Conservation (phyloP, 352 stramenopile genomes). For the Phytophthora citricola region DNA sequence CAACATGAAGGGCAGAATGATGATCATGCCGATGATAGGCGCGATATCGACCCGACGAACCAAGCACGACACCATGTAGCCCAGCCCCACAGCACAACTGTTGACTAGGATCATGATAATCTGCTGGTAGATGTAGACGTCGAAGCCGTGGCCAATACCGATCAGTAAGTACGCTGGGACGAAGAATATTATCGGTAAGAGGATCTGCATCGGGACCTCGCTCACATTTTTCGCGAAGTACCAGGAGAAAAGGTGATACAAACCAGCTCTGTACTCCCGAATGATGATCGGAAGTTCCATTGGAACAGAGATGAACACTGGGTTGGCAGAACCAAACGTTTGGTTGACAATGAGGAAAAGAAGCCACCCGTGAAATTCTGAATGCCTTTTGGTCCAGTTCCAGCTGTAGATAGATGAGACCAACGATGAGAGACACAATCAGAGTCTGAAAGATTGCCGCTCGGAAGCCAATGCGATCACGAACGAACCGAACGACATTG, state of each 20-base stretch:
- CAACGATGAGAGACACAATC: conserved; percentile 43
- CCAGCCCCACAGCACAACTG: conserved; percentile 44
- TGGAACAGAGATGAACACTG: conserved; percentile 47
- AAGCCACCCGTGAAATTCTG: conserved; percentile 53
- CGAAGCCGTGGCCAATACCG: conserved; percentile 43
- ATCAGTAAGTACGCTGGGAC: conserved; percentile 49
- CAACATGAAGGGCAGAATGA: conserved; percentile 52
- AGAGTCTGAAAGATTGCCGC: conserved; percentile 37
- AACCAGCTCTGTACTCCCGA: conserved; percentile 45
- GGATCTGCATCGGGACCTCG: conserved; percentile 53
- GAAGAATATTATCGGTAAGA: conserved; percentile 52
- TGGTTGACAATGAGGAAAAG: conserved; percentile 61
- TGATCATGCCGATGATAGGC: conserved; percentile 41
- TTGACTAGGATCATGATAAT: conserved; percentile 48
- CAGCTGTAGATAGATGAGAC: conserved; percentile 59
- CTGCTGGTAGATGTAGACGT: conserved; percentile 44
- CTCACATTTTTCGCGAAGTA: conserved; percentile 63
- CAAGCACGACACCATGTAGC: conserved; percentile 51
- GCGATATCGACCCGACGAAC: conserved; percentile 39
- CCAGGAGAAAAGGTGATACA: conserved; percentile 51
- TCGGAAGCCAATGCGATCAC: conserved; percentile 41
- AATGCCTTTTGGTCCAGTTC: conserved; percentile 44
- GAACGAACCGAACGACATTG: conserved; percentile 45
- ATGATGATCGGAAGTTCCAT: conserved; percentile 52
- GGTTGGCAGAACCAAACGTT: conserved; percentile 39